Evolutionary conservation across 352 stramenopile species (phyloP), one percentile per base, ranked within the genome.

Genomic region (Paralagenidium karlingii): DNA sequence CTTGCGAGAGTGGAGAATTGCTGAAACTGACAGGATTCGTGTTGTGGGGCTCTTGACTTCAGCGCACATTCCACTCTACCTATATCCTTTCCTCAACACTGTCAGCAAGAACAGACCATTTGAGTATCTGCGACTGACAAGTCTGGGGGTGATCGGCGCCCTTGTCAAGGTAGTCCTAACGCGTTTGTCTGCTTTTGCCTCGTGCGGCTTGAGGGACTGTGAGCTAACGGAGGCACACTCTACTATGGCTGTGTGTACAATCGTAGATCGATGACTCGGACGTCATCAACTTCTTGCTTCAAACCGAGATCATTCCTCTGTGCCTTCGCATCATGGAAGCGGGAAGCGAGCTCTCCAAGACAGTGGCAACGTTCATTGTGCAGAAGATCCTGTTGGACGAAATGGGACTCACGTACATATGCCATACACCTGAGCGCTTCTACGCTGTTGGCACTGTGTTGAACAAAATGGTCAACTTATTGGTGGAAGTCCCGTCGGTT

Each of bases 341-440:
- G 15, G 96, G 96, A 21, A 96, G 79, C 43, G 96, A 99, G 54
- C 69, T 99, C 13, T 96, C 74, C 55, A 99, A 99, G 63, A 99
- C 96, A 3, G 88, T 98, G n/a, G 96, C 96, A 8, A 99, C 95
- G 2, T 99, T 99, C 56, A 99, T 99, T 42, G 94, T 99, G 28
- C 94, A 99, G 63, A 99, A 99, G 61, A 98, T 99, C 47, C 60
- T 99, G 30, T 58, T 99, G 33, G 96, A 99, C 60, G 92, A 99
- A 41, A 94, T 96, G 60, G 96, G 96, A 12, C 75, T 99, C 20
- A 95, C 94, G 18, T 99, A 99, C 66, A 98, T 99, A 43, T 99
- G 96, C 77, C 85, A 96, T 54, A 99, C 96, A 12, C 88, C 93
- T 20, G 95, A 99, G 63, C 67, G 79, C 18, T 91, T 91, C 38